Evolutionary conservation across 495 filamentous ascomycete genomes (phyloP).

Genomic region (Trichocladium antarcticum): DNA sequence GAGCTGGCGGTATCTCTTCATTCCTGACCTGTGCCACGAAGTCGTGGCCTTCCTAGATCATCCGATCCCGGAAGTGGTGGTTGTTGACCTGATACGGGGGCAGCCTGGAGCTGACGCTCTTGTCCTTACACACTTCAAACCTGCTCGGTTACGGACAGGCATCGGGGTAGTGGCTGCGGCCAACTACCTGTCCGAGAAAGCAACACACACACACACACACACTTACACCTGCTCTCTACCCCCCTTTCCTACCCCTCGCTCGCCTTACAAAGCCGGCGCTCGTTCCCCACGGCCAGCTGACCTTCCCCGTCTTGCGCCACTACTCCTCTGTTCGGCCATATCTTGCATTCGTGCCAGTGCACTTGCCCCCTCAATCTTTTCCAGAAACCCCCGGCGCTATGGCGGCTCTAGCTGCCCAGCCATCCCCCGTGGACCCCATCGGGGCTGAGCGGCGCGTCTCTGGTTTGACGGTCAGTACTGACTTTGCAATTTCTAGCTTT

Average conservation of each 20-base stretch:
- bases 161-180: slow-evolving; percentile 12
- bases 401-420: slow-evolving; percentile 15
- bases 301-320: background rate
- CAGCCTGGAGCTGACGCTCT: slow-evolving; percentile 5
- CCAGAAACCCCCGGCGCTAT: slow-evolving; percentile 8
- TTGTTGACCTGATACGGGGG: slow-evolving; percentile 15
- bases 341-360: background rate
- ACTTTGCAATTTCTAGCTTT: slow-evolving; percentile 34
- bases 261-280: background rate
- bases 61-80: slow-evolving; percentile 18
- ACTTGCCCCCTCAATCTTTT: background rate
- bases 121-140: slow-evolving; percentile 12
- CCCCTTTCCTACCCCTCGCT: background rate
- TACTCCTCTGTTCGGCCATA: no score
- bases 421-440: slow-evolving; percentile 6
- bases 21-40: slow-evolving; percentile 20
- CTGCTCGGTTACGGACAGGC: slow-evolving; percentile 4
- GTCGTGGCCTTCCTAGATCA: slow-evolving; percentile 11
- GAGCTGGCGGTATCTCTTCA: slow-evolving; percentile 16
- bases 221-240: background rate
- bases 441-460: slow-evolving; percentile 21
- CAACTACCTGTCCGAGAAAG: slow-evolving; percentile 4
- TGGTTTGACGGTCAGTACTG: slow-evolving; percentile 35
- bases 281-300: no score
- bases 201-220: background rate